Conservation (phyloP, 495 filamentous ascomycete genomes). For the Penicillium paxilli region DNA sequence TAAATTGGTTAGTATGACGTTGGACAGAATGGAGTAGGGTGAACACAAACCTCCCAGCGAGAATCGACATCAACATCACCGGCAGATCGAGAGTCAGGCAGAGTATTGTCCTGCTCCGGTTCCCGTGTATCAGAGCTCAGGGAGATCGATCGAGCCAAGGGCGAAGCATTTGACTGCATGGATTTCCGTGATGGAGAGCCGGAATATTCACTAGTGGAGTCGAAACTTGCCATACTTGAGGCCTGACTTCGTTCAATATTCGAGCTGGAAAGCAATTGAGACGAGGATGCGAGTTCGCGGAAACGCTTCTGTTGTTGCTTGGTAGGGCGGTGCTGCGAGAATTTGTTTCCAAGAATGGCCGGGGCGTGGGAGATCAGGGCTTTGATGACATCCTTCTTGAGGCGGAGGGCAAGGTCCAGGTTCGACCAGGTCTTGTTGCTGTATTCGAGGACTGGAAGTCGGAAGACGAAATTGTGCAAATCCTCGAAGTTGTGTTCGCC, state of each 20-base stretch:
- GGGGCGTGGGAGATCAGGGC: constrained; percentile 94
- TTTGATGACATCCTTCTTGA: constrained; percentile 92
- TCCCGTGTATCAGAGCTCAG: constrained; percentile 36
- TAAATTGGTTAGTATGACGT: constrained; percentile 17
- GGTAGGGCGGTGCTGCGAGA: constrained; percentile 80
- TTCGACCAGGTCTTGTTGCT: constrained; percentile 99
- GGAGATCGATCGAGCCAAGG: constrained; percentile 40
- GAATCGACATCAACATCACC: constrained; percentile 45
- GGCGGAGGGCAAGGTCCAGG: constrained; percentile 83
- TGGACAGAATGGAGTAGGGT: neutral
- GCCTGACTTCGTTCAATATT: constrained; percentile 43
- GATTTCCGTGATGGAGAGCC: constrained; percentile 40
- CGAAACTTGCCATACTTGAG: constrained; percentile 33
- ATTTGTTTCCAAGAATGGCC: constrained; percentile 96
- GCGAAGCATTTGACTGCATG: constrained; percentile 38
- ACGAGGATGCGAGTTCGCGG: constrained; percentile 69
- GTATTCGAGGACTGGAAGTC: constrained; percentile 91
- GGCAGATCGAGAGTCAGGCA: constrained; percentile 35
- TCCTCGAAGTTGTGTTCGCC: constrained; percentile 94
- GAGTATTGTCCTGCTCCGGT: constrained; percentile 20
- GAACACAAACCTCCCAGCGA: constrained; percentile 39
- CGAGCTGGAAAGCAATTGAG: constrained; percentile 48
- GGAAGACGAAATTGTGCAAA: constrained; percentile 96
- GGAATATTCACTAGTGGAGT: constrained; percentile 43
- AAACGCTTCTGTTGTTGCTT: constrained; percentile 76